A percentile compares a stretch with the other conserved stretches of the same genome.
Evolutionary conservation across 2,329 filamentous ascomycete genomes (phyloP).

Genomic region (Fusarium nelsonii): DNA sequence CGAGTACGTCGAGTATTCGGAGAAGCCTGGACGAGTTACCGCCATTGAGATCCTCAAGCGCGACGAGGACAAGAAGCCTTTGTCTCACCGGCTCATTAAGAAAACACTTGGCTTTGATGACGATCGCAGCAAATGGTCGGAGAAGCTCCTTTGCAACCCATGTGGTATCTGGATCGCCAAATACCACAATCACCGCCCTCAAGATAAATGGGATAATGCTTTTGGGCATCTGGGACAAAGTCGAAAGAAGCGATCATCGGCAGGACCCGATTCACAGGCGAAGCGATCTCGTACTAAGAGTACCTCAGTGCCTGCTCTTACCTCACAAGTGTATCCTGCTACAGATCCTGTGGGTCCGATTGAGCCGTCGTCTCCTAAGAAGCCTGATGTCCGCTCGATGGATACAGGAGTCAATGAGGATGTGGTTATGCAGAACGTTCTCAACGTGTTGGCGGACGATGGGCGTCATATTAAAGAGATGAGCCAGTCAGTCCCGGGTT

Average conservation of each 20-base stretch:
- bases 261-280: conserved; percentile 56
- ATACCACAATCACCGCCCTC: conserved; percentile 84
- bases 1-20: conserved; percentile 76
- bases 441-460: conserved; percentile 8
- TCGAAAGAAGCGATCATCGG: conserved; percentile 62
- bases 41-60: conserved; percentile 77
- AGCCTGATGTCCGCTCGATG: conserved; percentile 22
- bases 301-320: conserved; percentile 59
- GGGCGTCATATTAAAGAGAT: conserved; percentile 23
- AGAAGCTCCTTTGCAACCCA: conserved; percentile 89
- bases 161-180: conserved; percentile 97
- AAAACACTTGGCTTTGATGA: conserved; percentile 74
- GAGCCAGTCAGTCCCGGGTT: conserved; percentile 53
- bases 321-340: conserved; percentile 66
- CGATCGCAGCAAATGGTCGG: conserved; percentile 75
- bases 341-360: conserved; percentile 66
- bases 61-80: conserved; percentile 72
- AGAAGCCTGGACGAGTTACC: conserved; percentile 78
- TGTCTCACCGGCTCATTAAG: conserved; percentile 80
- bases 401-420: conserved; percentile 33
- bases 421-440: conserved; percentile 13
- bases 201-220: conserved; percentile 83
- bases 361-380: conserved; percentile 56
- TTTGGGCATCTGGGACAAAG: conserved; percentile 65
- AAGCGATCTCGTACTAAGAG: conserved; percentile 65